These are phyloP conservation scores for Debaryomyces udenii DNA, from an alignment of 1,139 yeast species.

Conservation along the genomic window DNA sequence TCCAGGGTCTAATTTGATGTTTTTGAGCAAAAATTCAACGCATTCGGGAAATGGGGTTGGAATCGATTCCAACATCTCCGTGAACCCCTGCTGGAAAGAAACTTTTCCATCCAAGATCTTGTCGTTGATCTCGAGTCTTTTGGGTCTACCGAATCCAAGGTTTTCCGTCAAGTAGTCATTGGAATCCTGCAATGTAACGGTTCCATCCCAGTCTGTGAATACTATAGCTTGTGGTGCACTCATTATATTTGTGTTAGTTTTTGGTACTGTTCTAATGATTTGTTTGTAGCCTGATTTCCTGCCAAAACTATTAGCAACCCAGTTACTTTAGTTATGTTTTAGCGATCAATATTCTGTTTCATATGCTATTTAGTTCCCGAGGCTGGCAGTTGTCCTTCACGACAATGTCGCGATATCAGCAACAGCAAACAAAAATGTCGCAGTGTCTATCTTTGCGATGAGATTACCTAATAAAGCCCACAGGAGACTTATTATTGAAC, in stretches of 20 bases:
- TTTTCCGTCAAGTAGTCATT: constrained; percentile 89
- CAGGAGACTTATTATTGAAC: too few species aligned
- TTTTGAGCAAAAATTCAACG: constrained; percentile 59
- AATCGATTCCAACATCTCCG: constrained; percentile 80
- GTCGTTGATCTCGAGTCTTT: constrained; percentile 69
- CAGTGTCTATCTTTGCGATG: constrained; percentile 3
- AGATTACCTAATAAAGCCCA: constrained; percentile 1
- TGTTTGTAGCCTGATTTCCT: too few species aligned
- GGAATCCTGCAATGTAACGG: constrained; percentile 88
- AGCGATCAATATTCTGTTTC: too few species aligned
- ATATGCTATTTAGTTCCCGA: background rate
- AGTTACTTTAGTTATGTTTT: too few species aligned
- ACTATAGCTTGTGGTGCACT: constrained; percentile 62
- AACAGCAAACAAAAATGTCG: constrained; percentile 12
- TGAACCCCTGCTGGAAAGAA: constrained; percentile 81
- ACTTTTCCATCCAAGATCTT: constrained; percentile 69
- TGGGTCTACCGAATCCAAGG: constrained; percentile 79
- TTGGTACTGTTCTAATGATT: too few species aligned
- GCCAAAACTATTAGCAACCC: too few species aligned
- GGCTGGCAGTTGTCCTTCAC: background rate
- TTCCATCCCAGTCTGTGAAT: constrained; percentile 97
- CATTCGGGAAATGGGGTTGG: constrained; percentile 80
- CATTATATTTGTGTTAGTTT: too few species aligned
- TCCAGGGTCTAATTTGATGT: constrained; percentile 86
- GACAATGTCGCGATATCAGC: background rate